Evolutionary conservation across 139 green algal species (phyloP), one percentile per base, ranked within the genome.

Genomic region (Chlorella vulgaris): DNA sequence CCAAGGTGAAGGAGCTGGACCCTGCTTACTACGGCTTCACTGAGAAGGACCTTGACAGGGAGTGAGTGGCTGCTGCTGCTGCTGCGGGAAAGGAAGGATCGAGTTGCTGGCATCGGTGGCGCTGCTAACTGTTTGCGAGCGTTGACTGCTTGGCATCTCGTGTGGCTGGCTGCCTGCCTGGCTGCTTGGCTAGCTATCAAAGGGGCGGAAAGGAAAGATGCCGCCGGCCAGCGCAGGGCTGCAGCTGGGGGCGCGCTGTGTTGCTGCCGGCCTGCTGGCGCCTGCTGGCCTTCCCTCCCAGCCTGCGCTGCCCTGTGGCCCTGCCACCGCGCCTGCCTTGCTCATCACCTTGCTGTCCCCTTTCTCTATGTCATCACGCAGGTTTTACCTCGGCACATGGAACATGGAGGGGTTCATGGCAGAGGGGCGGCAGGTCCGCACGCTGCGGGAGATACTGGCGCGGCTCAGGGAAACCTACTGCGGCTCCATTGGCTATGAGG

Each of bases 301-400:
- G n/a, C n/a, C n/a, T n/a, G n/a, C n/a, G n/a, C n/a, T n/a, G n/a
- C n/a, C n/a, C 3, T 68, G 26, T 7, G 22, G 33, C 26, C 61
- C 28, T 10, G 18, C 26, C 28, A 8, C 19, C 3, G 28, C 61
- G 2, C 35, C 29, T 38, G 21, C 33, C 5, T 39, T 53, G 62
- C 31, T 73, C 19, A 19, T 33, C 65, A 29, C 35, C 33, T 35
- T 22, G 2, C 65, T 33, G 28, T 42, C 4, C 35, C 35, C 65
- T 42, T 22, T 35, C 35, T 60, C 28, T 47, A 1, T 29, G 28
- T 33, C 10, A 51, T 43, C 24, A 28, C 33, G 47, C 89, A 96
- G 93, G 89, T 99, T 98, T 82, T 98, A 96, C 82, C 58, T 99
- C n/a, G 95, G 96, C 68, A 70, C 90, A 4, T 98, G 95, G 91